These are phyloP conservation scores for Fragilariopsis cylindrus DNA, from an alignment of 108 stramenopile species.

Conservation along the genomic window DNA sequence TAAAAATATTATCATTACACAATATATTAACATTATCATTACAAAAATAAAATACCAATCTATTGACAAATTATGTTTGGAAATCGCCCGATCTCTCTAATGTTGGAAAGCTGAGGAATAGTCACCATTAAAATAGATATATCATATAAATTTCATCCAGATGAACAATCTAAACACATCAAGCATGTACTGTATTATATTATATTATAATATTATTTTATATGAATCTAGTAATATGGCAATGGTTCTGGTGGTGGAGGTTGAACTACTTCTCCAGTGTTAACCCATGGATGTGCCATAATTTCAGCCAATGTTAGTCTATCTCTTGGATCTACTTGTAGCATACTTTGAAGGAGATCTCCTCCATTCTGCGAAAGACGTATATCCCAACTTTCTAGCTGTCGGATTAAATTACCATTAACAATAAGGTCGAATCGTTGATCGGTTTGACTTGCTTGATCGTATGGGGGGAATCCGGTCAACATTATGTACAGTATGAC, in stretches of 20 bases:
- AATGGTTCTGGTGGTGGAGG: conserved; percentile 41
- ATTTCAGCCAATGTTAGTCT: conserved; percentile 78
- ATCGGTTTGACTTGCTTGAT: conserved; percentile 70
- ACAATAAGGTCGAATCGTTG: conserved; percentile 82
- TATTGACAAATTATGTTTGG: too few relatives aligned
- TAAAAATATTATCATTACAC: neutral
- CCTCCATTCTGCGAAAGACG: conserved; percentile 51
- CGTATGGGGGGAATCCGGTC: conserved; percentile 94
- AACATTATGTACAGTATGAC: conserved; percentile 95
- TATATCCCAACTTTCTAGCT: conserved; percentile 80
- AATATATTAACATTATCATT: too few relatives aligned
- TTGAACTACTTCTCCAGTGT: conserved; percentile 35
- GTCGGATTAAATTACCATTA: conserved; percentile 56
- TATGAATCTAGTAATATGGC: conserved; percentile 21
- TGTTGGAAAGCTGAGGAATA: too few relatives aligned
- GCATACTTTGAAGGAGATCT: conserved; percentile 84
- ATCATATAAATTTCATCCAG: too few relatives aligned
- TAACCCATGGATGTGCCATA: conserved; percentile 79
- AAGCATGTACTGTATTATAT: too few relatives aligned
- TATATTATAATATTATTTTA: neutral
- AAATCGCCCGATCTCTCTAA: too few relatives aligned
- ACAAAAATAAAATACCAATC: too few relatives aligned
- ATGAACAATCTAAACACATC: too few relatives aligned
- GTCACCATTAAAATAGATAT: too few relatives aligned
- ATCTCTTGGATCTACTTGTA: conserved; percentile 64